Evolutionary conservation across 139 green algal species (phyloP).

Genomic region (Micractinium sp.): DNA sequence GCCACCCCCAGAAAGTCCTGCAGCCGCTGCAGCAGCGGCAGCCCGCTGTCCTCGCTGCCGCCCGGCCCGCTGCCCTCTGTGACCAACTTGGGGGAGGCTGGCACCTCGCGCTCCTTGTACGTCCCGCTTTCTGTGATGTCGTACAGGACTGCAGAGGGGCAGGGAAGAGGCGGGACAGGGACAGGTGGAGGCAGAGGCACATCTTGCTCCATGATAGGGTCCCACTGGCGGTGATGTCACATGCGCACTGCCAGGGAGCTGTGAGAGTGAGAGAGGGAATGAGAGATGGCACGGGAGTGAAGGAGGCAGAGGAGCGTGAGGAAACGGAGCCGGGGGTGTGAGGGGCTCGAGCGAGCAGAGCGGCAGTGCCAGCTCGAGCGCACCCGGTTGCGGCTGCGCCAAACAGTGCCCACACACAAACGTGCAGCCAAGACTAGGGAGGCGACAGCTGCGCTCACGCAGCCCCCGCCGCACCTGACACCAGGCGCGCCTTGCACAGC

Average conservation of each 20-base stretch:
- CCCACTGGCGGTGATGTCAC: too few relatives aligned
- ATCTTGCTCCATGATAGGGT: too few relatives aligned
- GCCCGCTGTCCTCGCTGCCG: neutral
- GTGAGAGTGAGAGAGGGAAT: too few relatives aligned
- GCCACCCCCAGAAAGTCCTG: constrained; percentile 29
- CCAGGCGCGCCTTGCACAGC: constrained; percentile 32
- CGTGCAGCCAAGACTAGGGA: too few relatives aligned
- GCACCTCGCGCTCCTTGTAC: constrained; percentile 21
- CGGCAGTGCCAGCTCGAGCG: too few relatives aligned
- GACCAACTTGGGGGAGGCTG: constrained; percentile 11
- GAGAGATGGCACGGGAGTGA: too few relatives aligned
- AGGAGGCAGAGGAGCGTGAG: too few relatives aligned
- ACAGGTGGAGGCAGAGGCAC: neutral
- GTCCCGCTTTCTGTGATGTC: constrained; percentile 4
- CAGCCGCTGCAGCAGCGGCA: constrained; percentile 32
- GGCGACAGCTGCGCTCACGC: neutral
- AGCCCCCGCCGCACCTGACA: neutral
- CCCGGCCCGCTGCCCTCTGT: neutral
- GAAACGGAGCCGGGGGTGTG: too few relatives aligned
- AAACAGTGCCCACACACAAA: too few relatives aligned
- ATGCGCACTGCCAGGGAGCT: too few relatives aligned
- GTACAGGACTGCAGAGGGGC: constrained; percentile 18
- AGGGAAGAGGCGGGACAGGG: neutral
- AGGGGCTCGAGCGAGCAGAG: too few relatives aligned
- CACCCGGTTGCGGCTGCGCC: neutral